phyloP scores from a whole-genome alignment of 495 filamentous ascomycete species.

The Aspergillus cavernicola region DNA sequence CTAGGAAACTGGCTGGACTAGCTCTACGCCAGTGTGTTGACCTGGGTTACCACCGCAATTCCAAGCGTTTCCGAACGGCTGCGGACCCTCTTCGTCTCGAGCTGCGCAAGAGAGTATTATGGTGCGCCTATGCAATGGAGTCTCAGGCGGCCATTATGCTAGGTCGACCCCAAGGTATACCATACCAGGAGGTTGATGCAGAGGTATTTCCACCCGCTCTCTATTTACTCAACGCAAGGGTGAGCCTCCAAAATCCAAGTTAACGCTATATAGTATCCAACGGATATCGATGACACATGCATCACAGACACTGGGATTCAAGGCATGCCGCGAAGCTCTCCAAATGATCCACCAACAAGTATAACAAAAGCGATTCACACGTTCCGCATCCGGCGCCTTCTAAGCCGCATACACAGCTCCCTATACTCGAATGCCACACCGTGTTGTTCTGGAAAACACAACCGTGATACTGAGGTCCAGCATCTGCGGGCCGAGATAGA shows the following conservation, averaged over 20 bases:
- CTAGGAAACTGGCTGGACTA: conserved; percentile 17
- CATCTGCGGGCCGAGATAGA: background rate
- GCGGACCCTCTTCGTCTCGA: conserved; percentile 1
- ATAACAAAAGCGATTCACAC: conserved; percentile 17
- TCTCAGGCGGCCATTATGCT: conserved; percentile 8
- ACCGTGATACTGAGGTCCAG: background rate
- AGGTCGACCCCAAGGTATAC: conserved; percentile 14
- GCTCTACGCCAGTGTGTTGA: conserved; percentile 20
- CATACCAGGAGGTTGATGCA: conserved; percentile 11
- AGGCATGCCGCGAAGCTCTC: background rate
- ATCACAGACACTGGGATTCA: background rate
- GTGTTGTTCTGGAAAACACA: background rate
- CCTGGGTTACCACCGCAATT: conserved; percentile 18
- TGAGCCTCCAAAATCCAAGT: no score
- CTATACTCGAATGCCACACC: conserved; percentile 7
- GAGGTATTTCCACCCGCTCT: conserved; percentile 7
- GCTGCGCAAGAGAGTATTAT: conserved; percentile 16
- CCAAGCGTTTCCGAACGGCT: background rate
- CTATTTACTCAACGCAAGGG: no score
- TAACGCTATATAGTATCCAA: background rate
- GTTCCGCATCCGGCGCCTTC: conserved; percentile 13
- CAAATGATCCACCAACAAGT: conserved; percentile 8
- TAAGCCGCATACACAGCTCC: conserved; percentile 6
- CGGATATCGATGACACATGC: background rate
- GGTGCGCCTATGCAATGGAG: conserved; percentile 16